Conservation (phyloP, 2,329 filamentous ascomycete species). For the Claviceps pazoutovae region DNA sequence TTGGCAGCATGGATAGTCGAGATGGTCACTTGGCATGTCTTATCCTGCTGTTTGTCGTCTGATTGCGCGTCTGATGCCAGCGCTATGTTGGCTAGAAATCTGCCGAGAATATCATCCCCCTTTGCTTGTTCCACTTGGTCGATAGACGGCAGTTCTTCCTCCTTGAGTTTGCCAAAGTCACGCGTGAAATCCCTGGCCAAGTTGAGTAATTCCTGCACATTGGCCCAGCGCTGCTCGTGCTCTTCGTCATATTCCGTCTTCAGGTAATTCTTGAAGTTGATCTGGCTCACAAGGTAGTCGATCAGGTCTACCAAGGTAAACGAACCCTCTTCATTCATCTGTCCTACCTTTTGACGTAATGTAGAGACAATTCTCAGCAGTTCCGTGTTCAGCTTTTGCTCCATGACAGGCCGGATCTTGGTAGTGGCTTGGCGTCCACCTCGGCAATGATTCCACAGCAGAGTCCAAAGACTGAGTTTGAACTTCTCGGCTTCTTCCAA, state of each 20-base stretch:
- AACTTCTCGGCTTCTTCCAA: slow-evolving; percentile 62
- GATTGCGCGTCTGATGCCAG: slow-evolving; percentile 68
- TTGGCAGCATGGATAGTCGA: slow-evolving; percentile 96
- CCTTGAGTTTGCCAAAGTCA: slow-evolving; percentile 28
- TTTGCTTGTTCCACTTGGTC: slow-evolving; percentile 56
- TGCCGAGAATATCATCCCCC: slow-evolving; percentile 50
- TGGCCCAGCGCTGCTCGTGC: slow-evolving; percentile 69
- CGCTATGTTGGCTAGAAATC: slow-evolving; percentile 80
- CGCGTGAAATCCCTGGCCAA: slow-evolving; percentile 60
- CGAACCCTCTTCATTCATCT: slow-evolving; percentile 14
- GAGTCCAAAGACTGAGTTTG: slow-evolving; percentile 58
- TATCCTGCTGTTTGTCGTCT: slow-evolving; percentile 41
- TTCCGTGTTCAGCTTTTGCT: slow-evolving; percentile 38
- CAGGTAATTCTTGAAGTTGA: slow-evolving; percentile 63
- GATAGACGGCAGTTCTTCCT: slow-evolving; percentile 50
- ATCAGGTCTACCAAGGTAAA: slow-evolving; percentile 33
- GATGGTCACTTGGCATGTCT: slow-evolving; percentile 60
- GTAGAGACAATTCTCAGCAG: slow-evolving; percentile 30
- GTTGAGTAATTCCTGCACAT: slow-evolving; percentile 74
- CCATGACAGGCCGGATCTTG: slow-evolving; percentile 34
- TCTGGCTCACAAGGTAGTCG: slow-evolving; percentile 43
- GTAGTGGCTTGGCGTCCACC: slow-evolving; percentile 33
- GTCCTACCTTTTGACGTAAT: slow-evolving; percentile 17
- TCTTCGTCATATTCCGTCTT: slow-evolving; percentile 58
- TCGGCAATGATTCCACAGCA: slow-evolving; percentile 45